These are phyloP conservation scores for Lactarius pseudohatsudake DNA, from an alignment of 768 basidiomycete species.

Conservation along the genomic window DNA sequence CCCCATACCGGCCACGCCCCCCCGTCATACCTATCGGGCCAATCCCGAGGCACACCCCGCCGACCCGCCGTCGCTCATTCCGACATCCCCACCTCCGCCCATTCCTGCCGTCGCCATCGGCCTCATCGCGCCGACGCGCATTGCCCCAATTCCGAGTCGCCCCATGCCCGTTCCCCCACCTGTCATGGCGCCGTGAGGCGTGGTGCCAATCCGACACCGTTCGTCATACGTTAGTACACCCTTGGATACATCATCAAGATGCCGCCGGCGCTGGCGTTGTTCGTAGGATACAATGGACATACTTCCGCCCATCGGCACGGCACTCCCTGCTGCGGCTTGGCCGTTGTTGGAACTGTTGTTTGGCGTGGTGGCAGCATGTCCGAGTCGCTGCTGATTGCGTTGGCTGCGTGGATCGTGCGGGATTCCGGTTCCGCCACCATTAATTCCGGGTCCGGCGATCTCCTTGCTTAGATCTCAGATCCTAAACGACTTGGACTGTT, in stretches of 20 bases:
- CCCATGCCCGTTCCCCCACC: slow-evolving; percentile 42
- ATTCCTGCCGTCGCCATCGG: slow-evolving; percentile 15
- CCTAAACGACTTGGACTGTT: too few species aligned
- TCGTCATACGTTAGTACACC: slow-evolving; percentile 74
- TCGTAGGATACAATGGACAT: slow-evolving; percentile 43
- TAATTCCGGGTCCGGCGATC: too few species aligned
- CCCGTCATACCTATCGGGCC: slow-evolving; percentile 30
- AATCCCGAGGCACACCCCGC: slow-evolving; percentile 35
- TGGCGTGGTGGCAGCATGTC: slow-evolving; percentile 16
- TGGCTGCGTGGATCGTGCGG: slow-evolving; percentile 43
- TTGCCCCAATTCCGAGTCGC: slow-evolving; percentile 29
- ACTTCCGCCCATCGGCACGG: slow-evolving; percentile 37
- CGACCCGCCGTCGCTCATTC: slow-evolving; percentile 34
- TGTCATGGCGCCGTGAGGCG: slow-evolving; percentile 37
- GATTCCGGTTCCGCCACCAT: too few species aligned
- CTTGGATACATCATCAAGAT: slow-evolving; percentile 58
- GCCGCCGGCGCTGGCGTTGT: slow-evolving; percentile 29
- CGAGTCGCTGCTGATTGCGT: slow-evolving; percentile 36
- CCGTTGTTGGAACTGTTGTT: slow-evolving; percentile 30
- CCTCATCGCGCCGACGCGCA: slow-evolving; percentile 51
- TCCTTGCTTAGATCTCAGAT: too few species aligned
- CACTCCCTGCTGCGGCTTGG: slow-evolving; percentile 32
- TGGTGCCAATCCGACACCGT: slow-evolving; percentile 56
- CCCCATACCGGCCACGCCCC: slow-evolving; percentile 9
- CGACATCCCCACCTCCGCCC: slow-evolving; percentile 29